Evolutionary conservation across 345 rosid species (phyloP), one percentile per base, ranked within the genome.

Genomic region (Gossypioides kirkii): DNA sequence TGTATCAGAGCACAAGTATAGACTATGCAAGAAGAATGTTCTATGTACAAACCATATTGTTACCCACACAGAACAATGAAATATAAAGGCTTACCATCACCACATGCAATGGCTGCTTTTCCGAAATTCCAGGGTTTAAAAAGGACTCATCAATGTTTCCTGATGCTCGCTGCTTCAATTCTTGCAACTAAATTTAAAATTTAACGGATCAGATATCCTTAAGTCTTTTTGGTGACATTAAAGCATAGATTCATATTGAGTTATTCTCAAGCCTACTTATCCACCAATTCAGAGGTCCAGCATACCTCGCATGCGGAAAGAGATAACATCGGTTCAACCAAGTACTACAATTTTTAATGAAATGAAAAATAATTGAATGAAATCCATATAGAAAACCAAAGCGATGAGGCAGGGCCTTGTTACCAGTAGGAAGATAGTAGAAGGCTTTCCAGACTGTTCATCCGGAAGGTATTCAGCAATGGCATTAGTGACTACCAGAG

Each of bases 341-440:
- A 11, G 43, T 54, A n/a, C 11, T 10, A 54, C 16, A 32, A 20
- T 8, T 23, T 45, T 25, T 13, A 49, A 56, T 9, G 50, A 10
- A 59, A 75, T 1, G n/a, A 47, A 28, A 74, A 41, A 16, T 10
- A 45, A 45, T 49, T 23, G 53, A 46, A 63, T 10, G 47, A 26
- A 56, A 43, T 9, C 26, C 38, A 63, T 9, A n/a, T 14, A 69
- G 41, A 56, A 42, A 28, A 22, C 58, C 50, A 68, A 41, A 14
- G 28, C 18, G 13, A 4, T 9, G 22, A 12, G 41, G 13, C 52
- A 25, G 23, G 4, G 36, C 41, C 68, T 8, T 63, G 62, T 61
- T 87, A 95, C 99, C 96, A 95, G 93, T 73, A 69, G 99, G 99
- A 78, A 92, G 97, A 81, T 85, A n/a, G n/a, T 87, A 59, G 97